A percentile compares a stretch with the other conserved stretches of the same genome.
These are phyloP conservation scores for Sclerotinia minor DNA, from an alignment of 2,329 filamentous ascomycete genomes.

Conservation along the genomic window DNA sequence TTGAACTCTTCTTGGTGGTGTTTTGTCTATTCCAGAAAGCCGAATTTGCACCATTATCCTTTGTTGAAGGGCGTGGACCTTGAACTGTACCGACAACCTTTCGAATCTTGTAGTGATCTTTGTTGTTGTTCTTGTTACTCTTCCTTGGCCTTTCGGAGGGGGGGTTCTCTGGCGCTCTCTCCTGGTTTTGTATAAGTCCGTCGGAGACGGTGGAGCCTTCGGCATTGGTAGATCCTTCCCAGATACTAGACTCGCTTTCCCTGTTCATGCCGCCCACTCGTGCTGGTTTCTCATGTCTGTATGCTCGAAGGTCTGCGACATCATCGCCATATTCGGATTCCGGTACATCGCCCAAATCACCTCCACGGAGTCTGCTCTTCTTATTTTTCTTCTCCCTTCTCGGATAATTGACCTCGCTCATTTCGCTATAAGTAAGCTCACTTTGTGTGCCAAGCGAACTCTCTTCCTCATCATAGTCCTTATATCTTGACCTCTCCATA, in stretches of 20 bases:
- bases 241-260: slow-evolving; percentile 73
- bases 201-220: slow-evolving; percentile 45
- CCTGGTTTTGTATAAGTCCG: slow-evolving; percentile 59
- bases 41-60: slow-evolving; percentile 7
- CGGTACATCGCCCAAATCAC: slow-evolving; percentile 24
- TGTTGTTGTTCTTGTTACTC: slow-evolving; percentile 35
- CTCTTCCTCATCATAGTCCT: slow-evolving; percentile 38
- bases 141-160: slow-evolving; percentile 47
- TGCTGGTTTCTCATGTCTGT: slow-evolving; percentile 83
- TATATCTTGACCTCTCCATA: slow-evolving; percentile 36
- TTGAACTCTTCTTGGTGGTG: slow-evolving; percentile 25
- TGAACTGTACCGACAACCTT: slow-evolving; percentile 35
- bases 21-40: slow-evolving; percentile 29
- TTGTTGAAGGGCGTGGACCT: slow-evolving; percentile 21
- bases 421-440: slow-evolving; percentile 32
- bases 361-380: slow-evolving; percentile 43
- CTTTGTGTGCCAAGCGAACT: slow-evolving; percentile 30
- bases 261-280: slow-evolving; percentile 88
- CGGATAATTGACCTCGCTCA: slow-evolving; percentile 37
- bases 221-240: slow-evolving; percentile 71
- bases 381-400: slow-evolving; percentile 32
- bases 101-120: slow-evolving; percentile 38
- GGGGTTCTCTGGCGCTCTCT: slow-evolving; percentile 57
- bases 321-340: slow-evolving; percentile 52
- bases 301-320: slow-evolving; percentile 69